Base-by-base conservation (phyloP, 2,329 filamentous ascomycete species). In the Aspergillus sp. region DNA sequence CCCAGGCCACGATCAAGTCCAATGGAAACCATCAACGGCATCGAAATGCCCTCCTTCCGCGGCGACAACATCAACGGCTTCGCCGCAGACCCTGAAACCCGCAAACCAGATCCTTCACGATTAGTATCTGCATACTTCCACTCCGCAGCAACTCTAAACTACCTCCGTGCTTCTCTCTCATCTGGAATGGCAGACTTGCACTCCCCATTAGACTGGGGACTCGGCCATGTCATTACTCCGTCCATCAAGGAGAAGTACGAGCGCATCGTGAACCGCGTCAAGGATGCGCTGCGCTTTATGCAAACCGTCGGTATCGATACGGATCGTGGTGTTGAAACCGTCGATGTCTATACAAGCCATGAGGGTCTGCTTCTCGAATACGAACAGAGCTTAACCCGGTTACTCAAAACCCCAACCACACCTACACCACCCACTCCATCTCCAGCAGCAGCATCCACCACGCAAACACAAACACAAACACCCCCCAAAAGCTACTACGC, bases 41-140 rank as follows among this genome's bases (percentile, higher is more conserved):
- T 81, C 47, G 81, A 89, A 60, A 85, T 95, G 43, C 87, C 88
- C 4, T 93, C 88, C 34, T 98, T 97, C 76, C 79, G 93, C 41
- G 93, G 93, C 11, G 93, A 98, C 57, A 97, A 97, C 48, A 76
- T 98, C 51, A 98, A 98, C 62, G 91, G 91, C 27, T 95, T 85
- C 69, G 78, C 65, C 7, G 61, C 70, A 8, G 65, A 82, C 32
- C 71, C 82, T 0, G 81, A 85, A n/a, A 82, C 90, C 51, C 76
- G 93, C 44, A 79, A 78, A 33, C 83, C 95, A 30, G 89, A 97
- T 61, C 91, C 93, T 1, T 78, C 80, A 39, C 80, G 93, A 33
- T 78, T 98, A 6, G 86, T 97, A 33, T 83, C 86, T 49, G 93
- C 93, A 4, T 98, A 98, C 73, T 93, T 95, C 69, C 86, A 97